phyloP scores from a whole-genome alignment of 225 moss, liverwort and hornwort genomes.

The Marchantia polymorpha region DNA sequence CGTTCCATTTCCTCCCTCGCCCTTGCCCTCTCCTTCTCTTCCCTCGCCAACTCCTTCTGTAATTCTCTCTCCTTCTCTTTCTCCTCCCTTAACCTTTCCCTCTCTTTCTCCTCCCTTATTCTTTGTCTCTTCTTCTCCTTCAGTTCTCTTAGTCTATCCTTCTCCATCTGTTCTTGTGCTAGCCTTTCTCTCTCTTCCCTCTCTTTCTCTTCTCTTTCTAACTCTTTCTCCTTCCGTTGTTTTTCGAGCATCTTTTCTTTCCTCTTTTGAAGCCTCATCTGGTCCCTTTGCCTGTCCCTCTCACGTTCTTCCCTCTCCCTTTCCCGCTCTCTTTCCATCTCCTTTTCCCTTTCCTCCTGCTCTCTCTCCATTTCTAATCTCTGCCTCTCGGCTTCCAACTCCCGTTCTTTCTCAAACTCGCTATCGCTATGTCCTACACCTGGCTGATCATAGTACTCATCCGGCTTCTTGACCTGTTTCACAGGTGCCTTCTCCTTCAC shows the following conservation, averaged over 20 bases:
- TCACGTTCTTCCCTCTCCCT: constrained; percentile 31
- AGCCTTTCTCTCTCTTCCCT: constrained; percentile 41
- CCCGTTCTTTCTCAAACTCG: constrained; percentile 31
- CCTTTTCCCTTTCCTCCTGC: constrained; percentile 35
- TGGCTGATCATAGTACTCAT: constrained; percentile 16
- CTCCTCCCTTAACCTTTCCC: constrained; percentile 25
- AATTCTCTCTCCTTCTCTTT: constrained; percentile 20
- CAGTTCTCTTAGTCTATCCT: constrained; percentile 29
- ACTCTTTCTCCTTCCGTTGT: constrained; percentile 40
- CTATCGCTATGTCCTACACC: constrained; percentile 16
- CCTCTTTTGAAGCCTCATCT: constrained; percentile 32
- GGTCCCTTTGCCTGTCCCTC: constrained; percentile 44
- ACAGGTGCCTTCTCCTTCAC: constrained; percentile 30
- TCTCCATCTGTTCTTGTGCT: constrained; percentile 39
- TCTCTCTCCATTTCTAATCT: constrained; percentile 39
- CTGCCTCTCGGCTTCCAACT: constrained; percentile 39
- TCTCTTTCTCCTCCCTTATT: constrained; percentile 21
- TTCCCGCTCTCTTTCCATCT: constrained; percentile 27
- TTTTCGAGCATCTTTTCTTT: constrained; percentile 33
- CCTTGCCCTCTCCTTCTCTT: constrained; percentile 45
- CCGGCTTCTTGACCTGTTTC: constrained; percentile 24
- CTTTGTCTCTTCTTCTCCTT: constrained; percentile 55
- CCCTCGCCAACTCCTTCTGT: constrained; percentile 9
- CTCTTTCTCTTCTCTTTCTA: constrained; percentile 38
- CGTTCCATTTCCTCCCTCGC: constrained; percentile 36